These are phyloP conservation scores for Globisporangium rhizosaccharum DNA, from an alignment of 352 stramenopile species.

Conservation along the genomic window DNA sequence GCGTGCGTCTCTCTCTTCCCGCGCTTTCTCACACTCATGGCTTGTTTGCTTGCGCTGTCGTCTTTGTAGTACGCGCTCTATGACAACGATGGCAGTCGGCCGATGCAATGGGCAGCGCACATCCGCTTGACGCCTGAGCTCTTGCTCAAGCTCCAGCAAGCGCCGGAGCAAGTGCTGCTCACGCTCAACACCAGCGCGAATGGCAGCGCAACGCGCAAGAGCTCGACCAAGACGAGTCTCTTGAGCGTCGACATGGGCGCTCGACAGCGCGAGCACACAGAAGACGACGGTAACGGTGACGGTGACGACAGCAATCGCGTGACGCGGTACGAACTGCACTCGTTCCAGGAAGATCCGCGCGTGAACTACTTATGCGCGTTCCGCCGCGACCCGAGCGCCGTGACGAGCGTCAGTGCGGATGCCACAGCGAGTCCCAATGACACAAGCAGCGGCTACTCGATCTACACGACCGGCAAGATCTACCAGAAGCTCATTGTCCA, in stretches of 20 bases:
- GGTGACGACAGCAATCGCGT: constrained; percentile 13
- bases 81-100: constrained; percentile 30
- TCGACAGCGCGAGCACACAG: background rate
- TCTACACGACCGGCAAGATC: constrained; percentile 56
- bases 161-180: constrained; percentile 21
- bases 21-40: background rate
- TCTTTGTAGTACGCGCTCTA: constrained; percentile 61
- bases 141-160: constrained; percentile 46
- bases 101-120: constrained; percentile 53
- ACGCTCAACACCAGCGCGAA: constrained; percentile 18
- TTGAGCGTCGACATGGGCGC: constrained; percentile 30
- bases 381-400: constrained; percentile 2
- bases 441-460: constrained; percentile 25
- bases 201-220: constrained; percentile 12
- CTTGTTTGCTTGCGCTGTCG: background rate
- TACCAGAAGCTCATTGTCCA: constrained; percentile 82
- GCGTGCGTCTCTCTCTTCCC: background rate
- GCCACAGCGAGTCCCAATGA: background rate
- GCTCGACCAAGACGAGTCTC: constrained; percentile 41
- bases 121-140: constrained; percentile 75
- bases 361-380: constrained; percentile 71
- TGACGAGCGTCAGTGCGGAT: background rate
- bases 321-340: constrained; percentile 69
- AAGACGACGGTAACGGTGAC: constrained; percentile 6
- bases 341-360: constrained; percentile 59